phyloP scores from a whole-genome alignment of 306 rosid genomes.

The Cucumis cinereus region DNA sequence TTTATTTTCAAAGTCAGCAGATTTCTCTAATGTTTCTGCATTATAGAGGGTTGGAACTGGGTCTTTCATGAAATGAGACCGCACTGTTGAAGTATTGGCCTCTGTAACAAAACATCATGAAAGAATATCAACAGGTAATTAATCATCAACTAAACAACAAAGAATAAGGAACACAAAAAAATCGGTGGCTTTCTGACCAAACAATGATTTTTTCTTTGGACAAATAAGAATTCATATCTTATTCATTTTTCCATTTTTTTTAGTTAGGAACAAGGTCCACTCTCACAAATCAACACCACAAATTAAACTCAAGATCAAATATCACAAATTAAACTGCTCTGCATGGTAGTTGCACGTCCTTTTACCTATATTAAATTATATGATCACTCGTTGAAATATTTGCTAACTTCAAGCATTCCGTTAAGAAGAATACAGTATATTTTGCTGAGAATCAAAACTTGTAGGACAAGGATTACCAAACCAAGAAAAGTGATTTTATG shows the following conservation, averaged over 20 bases:
- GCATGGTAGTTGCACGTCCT: not conserved
- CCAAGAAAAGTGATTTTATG: not conserved
- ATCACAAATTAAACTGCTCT: not conserved
- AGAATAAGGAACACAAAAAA: not conserved
- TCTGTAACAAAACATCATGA: conserved; percentile 14
- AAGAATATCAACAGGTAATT: conserved; percentile 1
- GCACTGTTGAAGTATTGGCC: conserved; percentile 18
- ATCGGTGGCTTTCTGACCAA: not conserved
- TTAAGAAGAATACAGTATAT: not conserved
- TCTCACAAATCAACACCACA: not conserved
- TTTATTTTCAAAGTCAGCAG: conserved; percentile 33
- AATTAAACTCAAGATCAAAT: not conserved
- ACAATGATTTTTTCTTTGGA: not conserved
- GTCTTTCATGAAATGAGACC: conserved; percentile 16
- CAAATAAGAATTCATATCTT: not conserved
- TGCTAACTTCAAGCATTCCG: not conserved
- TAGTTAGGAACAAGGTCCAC: not conserved
- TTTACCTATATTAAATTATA: not conserved
- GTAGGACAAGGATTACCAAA: not conserved
- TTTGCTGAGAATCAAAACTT: not conserved
- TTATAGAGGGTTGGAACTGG: conserved; percentile 23
- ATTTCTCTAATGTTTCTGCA: conserved; percentile 18
- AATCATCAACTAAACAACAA: conserved; percentile 14
- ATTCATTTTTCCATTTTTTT: not conserved
- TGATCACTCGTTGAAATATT: not conserved